Evolutionary conservation across 768 basidiomycete genomes (phyloP).

Genomic region (Lactarius akahatsu): DNA sequence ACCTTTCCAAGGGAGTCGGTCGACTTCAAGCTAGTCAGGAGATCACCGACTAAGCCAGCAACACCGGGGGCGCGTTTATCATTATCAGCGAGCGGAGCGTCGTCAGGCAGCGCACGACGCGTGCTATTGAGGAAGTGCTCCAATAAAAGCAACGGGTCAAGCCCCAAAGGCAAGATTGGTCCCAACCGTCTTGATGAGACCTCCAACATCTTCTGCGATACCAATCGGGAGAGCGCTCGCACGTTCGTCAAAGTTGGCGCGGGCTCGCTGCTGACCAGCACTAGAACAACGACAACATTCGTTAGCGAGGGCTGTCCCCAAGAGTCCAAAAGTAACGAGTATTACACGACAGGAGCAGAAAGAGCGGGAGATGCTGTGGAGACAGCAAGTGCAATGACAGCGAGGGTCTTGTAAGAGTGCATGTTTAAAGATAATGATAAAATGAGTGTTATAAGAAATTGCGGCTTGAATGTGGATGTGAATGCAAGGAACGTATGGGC

Average conservation of each 20-base stretch:
- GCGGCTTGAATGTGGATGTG: neutral
- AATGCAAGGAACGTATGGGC: constrained; percentile 8
- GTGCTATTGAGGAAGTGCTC: neutral
- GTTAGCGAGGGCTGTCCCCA: neutral
- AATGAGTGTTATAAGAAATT: neutral
- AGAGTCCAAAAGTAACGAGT: neutral
- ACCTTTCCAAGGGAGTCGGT: neutral
- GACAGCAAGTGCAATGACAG: constrained; percentile 3
- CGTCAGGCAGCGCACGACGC: neutral
- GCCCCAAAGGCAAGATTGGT: neutral
- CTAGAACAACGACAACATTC: neutral
- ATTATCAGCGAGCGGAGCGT: neutral
- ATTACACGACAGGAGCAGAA: neutral
- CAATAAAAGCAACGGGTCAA: neutral
- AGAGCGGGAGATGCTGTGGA: neutral
- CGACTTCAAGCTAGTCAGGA: no score
- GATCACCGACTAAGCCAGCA: neutral
- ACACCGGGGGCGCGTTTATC: neutral
- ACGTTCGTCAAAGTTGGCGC: neutral
- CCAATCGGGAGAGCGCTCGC: neutral
- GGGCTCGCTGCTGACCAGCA: neutral
- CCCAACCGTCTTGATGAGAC: neutral
- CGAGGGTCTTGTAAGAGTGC: constrained; percentile 2
- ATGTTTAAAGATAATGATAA: neutral
- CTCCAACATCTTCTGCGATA: neutral